These are phyloP conservation scores for Flaveria trinervia DNA, from an alignment of 129 eudicot species.

Conservation along the genomic window DNA sequence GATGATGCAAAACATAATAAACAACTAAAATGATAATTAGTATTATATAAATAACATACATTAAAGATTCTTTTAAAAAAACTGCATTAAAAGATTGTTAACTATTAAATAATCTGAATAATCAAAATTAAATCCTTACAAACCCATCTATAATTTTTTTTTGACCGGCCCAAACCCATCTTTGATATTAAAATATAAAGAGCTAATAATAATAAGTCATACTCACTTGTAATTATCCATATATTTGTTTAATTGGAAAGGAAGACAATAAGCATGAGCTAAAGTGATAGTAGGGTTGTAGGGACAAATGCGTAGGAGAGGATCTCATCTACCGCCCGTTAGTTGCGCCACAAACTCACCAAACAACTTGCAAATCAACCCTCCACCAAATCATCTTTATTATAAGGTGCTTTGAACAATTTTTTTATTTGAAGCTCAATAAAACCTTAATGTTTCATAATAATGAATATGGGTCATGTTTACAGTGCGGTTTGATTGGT, in stretches of 20 bases:
- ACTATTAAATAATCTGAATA: background rate
- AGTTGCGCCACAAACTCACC: constrained; percentile 30
- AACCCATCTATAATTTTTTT: background rate
- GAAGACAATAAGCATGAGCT: constrained; percentile 9
- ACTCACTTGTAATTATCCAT: background rate
- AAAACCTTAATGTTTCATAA: background rate
- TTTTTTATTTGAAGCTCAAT: background rate
- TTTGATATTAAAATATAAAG: background rate
- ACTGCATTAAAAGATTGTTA: background rate
- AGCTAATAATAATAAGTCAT: background rate
- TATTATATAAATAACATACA: no score
- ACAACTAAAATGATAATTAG: no score
- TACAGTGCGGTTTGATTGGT: background rate
- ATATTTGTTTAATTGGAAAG: background rate
- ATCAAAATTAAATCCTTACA: background rate
- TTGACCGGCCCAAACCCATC: background rate
- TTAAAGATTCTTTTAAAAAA: background rate
- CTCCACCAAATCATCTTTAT: background rate
- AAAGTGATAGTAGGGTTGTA: constrained; percentile 4
- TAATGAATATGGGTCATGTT: background rate
- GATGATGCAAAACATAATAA: no score
- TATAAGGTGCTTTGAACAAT: background rate
- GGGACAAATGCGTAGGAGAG: background rate
- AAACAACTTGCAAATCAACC: constrained; percentile 26
- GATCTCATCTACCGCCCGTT: constrained; percentile 22